Evolutionary conservation across 106 monocot species (phyloP), one percentile per base, ranked within the genome.

Genomic region (Allium cepa): DNA sequence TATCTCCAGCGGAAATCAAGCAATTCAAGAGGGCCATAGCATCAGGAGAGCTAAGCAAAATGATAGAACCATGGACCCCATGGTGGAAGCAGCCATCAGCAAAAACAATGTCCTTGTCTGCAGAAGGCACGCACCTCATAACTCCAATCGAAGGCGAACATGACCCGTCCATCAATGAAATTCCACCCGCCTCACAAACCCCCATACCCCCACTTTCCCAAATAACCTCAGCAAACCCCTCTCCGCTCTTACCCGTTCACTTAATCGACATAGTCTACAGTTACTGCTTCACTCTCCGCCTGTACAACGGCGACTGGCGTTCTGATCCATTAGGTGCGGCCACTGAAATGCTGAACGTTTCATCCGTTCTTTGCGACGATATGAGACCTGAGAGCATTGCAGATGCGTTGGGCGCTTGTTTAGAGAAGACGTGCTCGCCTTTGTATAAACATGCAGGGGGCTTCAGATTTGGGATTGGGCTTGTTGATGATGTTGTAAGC

Each of bases 251-350:
- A 49, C 51, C 84, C 9, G 71, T 99, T 59, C 99, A 99, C 69
- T 66, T 99, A 66, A 77, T 87, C 10, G 97, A 97, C 50, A 66
- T 92, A 26, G 58, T 93, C 28, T 99, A 90, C 68, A 81, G 81
- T 67, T 90, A 99, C 74, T 99, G 93, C 66, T 99, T 99, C 51
- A 83, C 93, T 45, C 90, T 99, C 27, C 82, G 93, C 10, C 69
- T 85, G 14, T 93, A 99, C 59, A 99, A 99, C 53, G 99, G 99
- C 0, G 99, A 99, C 63, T 99, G 93, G 93, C 76, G 62, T 8
- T 84, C 70, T 68, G 99, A 99, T 69, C 79, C 92, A n/a, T 57
- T 82, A 13, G 93, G 87, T 47, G 92, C 93, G 12, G 74, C 87
- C 12, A 83, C 57, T 57, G 87, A 81, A 11, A 73, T 77, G 5